phyloP scores from a whole-genome alignment of 306 rosid genomes.

The Nissolia schottii region DNA sequence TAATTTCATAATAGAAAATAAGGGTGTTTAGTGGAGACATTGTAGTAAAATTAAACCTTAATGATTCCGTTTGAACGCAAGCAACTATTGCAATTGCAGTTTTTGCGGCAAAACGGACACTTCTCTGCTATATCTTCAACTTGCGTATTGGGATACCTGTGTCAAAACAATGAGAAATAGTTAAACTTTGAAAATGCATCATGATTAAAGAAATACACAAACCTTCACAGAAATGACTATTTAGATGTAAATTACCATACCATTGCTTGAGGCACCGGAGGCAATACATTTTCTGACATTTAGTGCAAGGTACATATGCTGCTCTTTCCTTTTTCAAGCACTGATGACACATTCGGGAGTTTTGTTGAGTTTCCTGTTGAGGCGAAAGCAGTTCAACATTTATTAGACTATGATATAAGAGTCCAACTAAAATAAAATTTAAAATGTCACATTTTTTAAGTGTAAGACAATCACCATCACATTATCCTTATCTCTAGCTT shows the following conservation, averaged over 20 bases:
- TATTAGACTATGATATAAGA: not conserved
- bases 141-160: constrained; percentile 55
- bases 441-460: not conserved
- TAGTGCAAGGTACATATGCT: constrained; percentile 39
- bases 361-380: constrained; percentile 23
- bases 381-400: not conserved
- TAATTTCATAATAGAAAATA: not conserved
- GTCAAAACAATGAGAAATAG: constrained; percentile 2
- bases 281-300: constrained; percentile 59
- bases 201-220: not conserved
- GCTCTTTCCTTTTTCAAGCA: constrained; percentile 46
- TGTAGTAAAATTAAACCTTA: constrained; percentile 39
- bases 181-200: not conserved
- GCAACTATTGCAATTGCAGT: constrained; percentile 72
- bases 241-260: constrained; percentile 30
- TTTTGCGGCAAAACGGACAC: constrained; percentile 60
- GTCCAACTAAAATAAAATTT: not conserved
- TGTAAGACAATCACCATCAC: not conserved
- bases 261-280: constrained; percentile 48
- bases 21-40: not conserved
- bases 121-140: constrained; percentile 25
- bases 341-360: constrained; percentile 51
- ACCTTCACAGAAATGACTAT: not conserved
- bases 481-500: constrained; percentile 10
- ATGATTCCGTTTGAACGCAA: constrained; percentile 49